A percentile compares a stretch with the other conserved stretches of the same genome.
Evolutionary conservation across 2,329 filamentous ascomycete genomes (phyloP).

Genomic region (Arthrobotrys conoides): DNA sequence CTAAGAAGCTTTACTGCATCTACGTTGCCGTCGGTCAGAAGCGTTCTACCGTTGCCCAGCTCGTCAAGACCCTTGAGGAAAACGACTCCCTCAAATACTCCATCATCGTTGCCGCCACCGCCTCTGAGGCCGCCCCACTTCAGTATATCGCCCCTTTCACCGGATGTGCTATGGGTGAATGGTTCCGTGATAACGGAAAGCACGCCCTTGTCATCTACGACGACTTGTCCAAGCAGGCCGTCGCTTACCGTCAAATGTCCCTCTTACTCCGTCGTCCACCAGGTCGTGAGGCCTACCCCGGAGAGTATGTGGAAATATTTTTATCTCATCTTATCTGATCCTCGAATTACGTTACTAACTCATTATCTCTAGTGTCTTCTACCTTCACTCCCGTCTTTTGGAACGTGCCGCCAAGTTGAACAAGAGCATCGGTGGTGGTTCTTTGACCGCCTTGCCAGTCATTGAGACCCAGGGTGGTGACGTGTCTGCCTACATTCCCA

Average conservation of each 20-base stretch:
- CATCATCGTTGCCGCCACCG: constrained; percentile 93
- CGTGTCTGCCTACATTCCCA: constrained; percentile 99
- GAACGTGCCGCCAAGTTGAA: constrained; percentile 99
- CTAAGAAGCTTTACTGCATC: constrained; percentile 99
- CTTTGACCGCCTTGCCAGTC: constrained; percentile 94
- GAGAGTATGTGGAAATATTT: constrained; percentile 76
- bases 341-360: constrained; percentile 28
- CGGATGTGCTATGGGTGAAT: constrained; percentile 77
- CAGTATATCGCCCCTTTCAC: constrained; percentile 97
- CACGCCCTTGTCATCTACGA: constrained; percentile 94
- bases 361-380: constrained; percentile 79
- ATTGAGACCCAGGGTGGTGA: constrained; percentile 99
- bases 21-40: constrained; percentile 99
- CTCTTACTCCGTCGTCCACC: constrained; percentile 96
- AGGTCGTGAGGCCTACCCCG: constrained; percentile 98
- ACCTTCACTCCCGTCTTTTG: constrained; percentile 98
- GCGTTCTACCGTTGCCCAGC: constrained; percentile 98
- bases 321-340: constrained; percentile 24
- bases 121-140: constrained; percentile 94
- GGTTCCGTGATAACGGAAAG: constrained; percentile 85
- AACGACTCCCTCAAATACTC: constrained; percentile 99
- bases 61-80: constrained; percentile 99
- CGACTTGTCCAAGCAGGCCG: constrained; percentile 97
- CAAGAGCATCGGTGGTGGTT: constrained; percentile 93
- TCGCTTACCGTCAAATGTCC: constrained; percentile 99